These are phyloP conservation scores for Luzula sylvatica DNA, from an alignment of 176 grass and related monocot species.

Conservation along the genomic window DNA sequence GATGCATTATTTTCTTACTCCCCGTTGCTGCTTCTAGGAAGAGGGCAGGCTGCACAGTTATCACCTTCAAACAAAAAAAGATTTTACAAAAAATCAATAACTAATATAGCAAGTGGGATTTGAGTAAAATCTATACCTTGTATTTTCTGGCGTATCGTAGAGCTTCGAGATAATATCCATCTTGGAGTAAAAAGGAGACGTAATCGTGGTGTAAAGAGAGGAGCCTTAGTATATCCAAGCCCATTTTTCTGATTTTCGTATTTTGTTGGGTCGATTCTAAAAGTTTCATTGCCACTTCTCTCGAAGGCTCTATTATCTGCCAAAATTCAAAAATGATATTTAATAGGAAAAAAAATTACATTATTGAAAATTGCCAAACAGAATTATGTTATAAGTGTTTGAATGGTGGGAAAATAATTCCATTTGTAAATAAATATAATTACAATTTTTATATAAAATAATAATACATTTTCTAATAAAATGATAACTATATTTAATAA, in stretches of 20 bases:
- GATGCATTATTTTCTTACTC: conserved; percentile 36
- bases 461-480: conserved; percentile 17
- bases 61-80: conserved; percentile 32
- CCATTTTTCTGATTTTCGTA: conserved; percentile 46
- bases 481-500: conserved; percentile 4
- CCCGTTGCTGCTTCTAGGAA: conserved; percentile 78
- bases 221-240: conserved; percentile 78
- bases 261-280: conserved; percentile 54
- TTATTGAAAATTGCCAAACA: neutral
- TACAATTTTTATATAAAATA: conserved; percentile 6
- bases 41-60: conserved; percentile 65
- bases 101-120: neutral
- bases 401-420: too few relatives aligned
- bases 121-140: conserved; percentile 36
- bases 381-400: too few relatives aligned
- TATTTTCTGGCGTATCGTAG: conserved; percentile 77
- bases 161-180: conserved; percentile 80
- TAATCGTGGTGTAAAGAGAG: conserved; percentile 77
- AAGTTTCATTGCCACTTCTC: conserved; percentile 83
- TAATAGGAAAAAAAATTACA: neutral
- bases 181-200: conserved; percentile 53
- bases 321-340: neutral
- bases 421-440: neutral
- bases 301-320: conserved; percentile 91
- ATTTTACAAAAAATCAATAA: neutral